Evolutionary conservation across 176 grass and related monocot genomes (phyloP).

Genomic region (Carex cristatella): DNA sequence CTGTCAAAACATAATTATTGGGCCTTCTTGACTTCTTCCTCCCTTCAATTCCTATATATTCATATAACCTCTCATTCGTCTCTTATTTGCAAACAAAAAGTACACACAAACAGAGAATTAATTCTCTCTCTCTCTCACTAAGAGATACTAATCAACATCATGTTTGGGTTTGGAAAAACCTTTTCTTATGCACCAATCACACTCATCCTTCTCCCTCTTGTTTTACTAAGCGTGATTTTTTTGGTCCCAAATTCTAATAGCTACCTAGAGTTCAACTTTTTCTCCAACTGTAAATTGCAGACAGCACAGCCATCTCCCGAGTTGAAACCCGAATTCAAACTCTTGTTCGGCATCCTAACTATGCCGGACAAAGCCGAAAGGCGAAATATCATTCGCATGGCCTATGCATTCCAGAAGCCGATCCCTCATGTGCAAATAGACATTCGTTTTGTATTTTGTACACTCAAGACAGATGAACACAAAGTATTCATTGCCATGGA

Average conservation of each 20-base stretch:
- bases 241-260: background rate
- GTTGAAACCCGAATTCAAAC: slow-evolving; percentile 12
- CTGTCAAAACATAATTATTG: background rate
- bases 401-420: slow-evolving; percentile 28
- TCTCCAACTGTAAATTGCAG: background rate
- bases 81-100: background rate
- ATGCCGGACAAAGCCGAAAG: slow-evolving; percentile 21
- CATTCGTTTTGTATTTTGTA: slow-evolving; percentile 43
- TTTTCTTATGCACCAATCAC: background rate
- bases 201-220: slow-evolving; percentile 6
- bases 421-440: slow-evolving; percentile 28
- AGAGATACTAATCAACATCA: background rate
- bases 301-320: background rate
- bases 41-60: background rate
- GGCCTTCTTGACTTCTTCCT: background rate
- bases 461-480: slow-evolving; percentile 27
- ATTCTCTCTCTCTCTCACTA: background rate
- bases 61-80: background rate
- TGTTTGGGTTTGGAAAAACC: slow-evolving; percentile 6
- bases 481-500: slow-evolving; percentile 35
- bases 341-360: slow-evolving; percentile 40
- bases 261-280: background rate
- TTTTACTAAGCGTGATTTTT: background rate
- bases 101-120: background rate
- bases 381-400: slow-evolving; percentile 32